A percentile compares a stretch with the other conserved stretches of the same genome.
These are phyloP conservation scores for Artemisia tridentata DNA, from an alignment of 129 eudicot species.

Conservation along the genomic window DNA sequence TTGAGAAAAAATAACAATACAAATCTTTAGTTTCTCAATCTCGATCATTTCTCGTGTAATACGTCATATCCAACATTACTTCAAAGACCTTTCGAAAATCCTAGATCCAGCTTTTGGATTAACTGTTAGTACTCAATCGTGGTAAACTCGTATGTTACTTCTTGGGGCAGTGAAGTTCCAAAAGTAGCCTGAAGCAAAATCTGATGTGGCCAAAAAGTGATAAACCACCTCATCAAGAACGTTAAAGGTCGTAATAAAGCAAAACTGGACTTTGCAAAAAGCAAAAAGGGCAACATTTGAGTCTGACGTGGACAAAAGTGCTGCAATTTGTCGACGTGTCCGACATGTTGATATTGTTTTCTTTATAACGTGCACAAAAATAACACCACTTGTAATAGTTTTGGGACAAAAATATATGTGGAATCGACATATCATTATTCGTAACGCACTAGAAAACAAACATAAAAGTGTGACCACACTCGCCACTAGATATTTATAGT, in stretches of 20 bases:
- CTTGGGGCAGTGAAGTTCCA: background rate
- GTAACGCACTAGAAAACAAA: slow-evolving; percentile 11
- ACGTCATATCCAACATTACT: too few species aligned
- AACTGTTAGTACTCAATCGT: too few species aligned
- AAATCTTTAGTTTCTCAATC: too few species aligned
- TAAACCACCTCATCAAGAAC: slow-evolving; percentile 42
- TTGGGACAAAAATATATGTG: background rate
- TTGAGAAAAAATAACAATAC: too few species aligned
- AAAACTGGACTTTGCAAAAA: slow-evolving; percentile 31
- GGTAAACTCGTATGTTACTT: too few species aligned
- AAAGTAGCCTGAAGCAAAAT: background rate
- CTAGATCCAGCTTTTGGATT: too few species aligned
- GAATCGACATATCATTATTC: background rate
- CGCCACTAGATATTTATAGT: slow-evolving; percentile 13
- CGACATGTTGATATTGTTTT: slow-evolving; percentile 18
- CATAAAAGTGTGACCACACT: slow-evolving; percentile 5
- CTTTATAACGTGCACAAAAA: slow-evolving; percentile 14
- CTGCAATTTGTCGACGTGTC: slow-evolving; percentile 12
- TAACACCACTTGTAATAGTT: slow-evolving; percentile 24
- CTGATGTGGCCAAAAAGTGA: slow-evolving; percentile 32
- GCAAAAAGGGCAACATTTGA: slow-evolving; percentile 21
- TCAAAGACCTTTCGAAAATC: too few species aligned
- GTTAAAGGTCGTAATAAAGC: slow-evolving; percentile 34
- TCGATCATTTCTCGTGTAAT: too few species aligned
- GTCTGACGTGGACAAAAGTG: slow-evolving; percentile 30